Evolutionary conservation across 352 stramenopile species (phyloP), one percentile per base, ranked within the genome.

Genomic region (Pythium pyrilobum): DNA sequence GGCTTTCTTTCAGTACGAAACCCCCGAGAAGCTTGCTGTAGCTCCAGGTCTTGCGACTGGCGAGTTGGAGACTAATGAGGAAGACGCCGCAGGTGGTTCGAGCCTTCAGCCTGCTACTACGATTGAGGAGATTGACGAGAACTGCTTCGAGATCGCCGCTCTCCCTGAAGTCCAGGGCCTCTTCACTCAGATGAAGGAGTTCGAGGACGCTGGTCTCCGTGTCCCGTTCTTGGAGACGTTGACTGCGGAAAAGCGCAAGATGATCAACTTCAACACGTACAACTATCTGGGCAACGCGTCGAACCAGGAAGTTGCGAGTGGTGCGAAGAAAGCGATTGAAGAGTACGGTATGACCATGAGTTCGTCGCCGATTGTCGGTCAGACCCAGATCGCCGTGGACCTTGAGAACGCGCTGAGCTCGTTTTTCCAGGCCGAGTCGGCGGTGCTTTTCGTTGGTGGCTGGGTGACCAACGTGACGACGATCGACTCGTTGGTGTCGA

Each of bases 221-320:
- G 74, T 92, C 28, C 78, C 78, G 41, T 92, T 74, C 43, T 59
- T 92, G 36, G 81, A 92, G 40, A 78, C 74, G 23, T 59, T 92
- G 5, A 89, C 78, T 24, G 58, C 74, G 1, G 77, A 82, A 49
- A 89, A 85, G 66, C 71, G 78, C 12, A 67, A 74, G 38, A 86
- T 86, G 74, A 70, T 78, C 24, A 92, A 92, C 74, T 90, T 89
- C 62, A 90, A 90, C 68, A 90, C 81, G 40, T 92, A 92, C 71
- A 92, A 92, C 53, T 92, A 92, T 53, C 68, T 92, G 15, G 81
- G 81, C 18, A 85, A 90, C 41, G 78, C 81, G 2, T 81, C 71
- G 24, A 69, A 89, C 61, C 49, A 58, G 13, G 62, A 69, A 21
- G 77, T 89, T 13, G 69, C 69, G 16, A 60, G 64, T 46, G 79